Evolutionary conservation across 192 early-diverging fungal species (phyloP), one percentile per base, ranked within the genome.

Genomic region (Thamnidium elegans): DNA sequence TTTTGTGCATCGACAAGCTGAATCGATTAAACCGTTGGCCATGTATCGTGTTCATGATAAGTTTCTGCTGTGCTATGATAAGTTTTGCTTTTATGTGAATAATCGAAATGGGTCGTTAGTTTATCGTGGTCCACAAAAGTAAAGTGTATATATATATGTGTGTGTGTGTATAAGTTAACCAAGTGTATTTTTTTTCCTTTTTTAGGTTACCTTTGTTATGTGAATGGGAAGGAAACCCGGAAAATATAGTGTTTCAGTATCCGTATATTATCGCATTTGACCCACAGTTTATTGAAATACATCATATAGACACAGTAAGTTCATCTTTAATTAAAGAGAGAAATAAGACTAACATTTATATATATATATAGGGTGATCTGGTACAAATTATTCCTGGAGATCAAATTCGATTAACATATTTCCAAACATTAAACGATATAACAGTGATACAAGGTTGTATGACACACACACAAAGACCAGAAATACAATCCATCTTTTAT

Each of bases 231-330:
- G 71, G 71, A 44, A 62, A 53, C 32, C 71, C 71, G 14, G 71
- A 73, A 31, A 61, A 56, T 50, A 62, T 73, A n/a, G 87, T 89
- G 31, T 86, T 86, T 20, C 71, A 83, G 11, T 75, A 91, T 48
- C 94, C 93, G n/a, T 98, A 94, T 66, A 78, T 98, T 19, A 79
- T 97, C 67, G 96, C 94, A 0, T 95, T 93, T 76, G 92, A 95
- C 45, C 79, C 85, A 15, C 83, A 81, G 48, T 95, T 97, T 66
- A 90, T 98, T 66, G 96, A 98, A 76, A 80, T 98, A 34, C 87
- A 89, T 32, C 76, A 94, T 66, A 81, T 91, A 2, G 89, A 92
- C 63, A 90, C 90, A 1, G 90, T 67, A 67, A 59, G 32, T 60
- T 7, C 5, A 34, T 30, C 19, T 26, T 3, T 26, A 26, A 26